A percentile compares a stretch with the other conserved stretches of the same genome.
Evolutionary conservation across 495 filamentous ascomycete species (phyloP).

Genomic region (Penicillium soppii): DNA sequence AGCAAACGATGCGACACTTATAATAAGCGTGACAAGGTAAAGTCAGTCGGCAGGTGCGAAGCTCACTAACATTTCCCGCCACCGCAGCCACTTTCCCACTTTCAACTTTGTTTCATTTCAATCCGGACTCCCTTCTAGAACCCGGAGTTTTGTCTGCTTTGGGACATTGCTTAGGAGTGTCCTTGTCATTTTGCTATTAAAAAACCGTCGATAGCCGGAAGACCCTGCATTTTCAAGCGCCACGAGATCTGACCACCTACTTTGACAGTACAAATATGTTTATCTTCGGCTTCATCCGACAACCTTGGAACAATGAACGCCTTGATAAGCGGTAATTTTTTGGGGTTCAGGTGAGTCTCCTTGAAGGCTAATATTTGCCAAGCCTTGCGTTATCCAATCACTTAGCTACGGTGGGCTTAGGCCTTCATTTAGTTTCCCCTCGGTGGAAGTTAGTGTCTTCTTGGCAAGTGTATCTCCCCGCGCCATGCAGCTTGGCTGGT

Average conservation of each 20-base stretch:
- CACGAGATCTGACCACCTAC: background rate
- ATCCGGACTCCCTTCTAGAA: conserved; percentile 1
- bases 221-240: conserved; percentile 1
- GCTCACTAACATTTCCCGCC: background rate
- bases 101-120: background rate
- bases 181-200: background rate
- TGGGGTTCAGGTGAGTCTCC: background rate
- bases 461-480: conserved; percentile 3
- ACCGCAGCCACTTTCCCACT: background rate
- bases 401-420: background rate
- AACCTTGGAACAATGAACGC: background rate
- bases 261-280: background rate
- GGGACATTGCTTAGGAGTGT: conserved; percentile 1
- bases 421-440: background rate
- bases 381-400: conserved; percentile 11
- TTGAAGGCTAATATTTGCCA: conserved; percentile 12
- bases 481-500: conserved; percentile 7
- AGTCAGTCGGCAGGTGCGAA: background rate
- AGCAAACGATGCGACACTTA: background rate
- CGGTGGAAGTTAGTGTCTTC: background rate
- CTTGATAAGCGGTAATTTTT: conserved; percentile 1
- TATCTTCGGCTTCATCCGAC: conserved; percentile 6
- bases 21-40: background rate
- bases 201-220: conserved; percentile 19
- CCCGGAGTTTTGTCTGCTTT: conserved; percentile 13